Conservation (phyloP, 192 early-diverging fungal species). For the Phycomyces blakesleeanus region DNA sequence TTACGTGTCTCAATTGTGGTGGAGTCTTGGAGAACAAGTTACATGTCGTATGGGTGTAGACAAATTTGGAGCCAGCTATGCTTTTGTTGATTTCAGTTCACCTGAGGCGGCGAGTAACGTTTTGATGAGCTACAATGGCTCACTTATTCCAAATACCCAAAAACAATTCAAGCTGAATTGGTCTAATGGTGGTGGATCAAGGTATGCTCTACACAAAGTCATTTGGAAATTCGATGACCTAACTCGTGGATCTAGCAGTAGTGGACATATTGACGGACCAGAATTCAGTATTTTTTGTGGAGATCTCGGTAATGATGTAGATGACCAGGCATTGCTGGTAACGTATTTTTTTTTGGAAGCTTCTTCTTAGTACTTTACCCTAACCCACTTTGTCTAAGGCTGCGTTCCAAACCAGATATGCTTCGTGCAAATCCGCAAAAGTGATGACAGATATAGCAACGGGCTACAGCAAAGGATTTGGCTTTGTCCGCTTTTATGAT, state of each 20-base stretch:
- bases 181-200: conserved; percentile 13
- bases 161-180: conserved; percentile 15
- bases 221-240: too few species aligned
- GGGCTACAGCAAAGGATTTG: conserved; percentile 2
- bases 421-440: conserved; percentile 4
- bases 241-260: too few species aligned
- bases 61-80: conserved; percentile 16
- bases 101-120: conserved; percentile 4
- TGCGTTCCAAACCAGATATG: conserved; percentile 15
- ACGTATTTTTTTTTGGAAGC: neutral
- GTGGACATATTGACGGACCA: neutral
- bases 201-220: too few species aligned
- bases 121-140: conserved; percentile 2
- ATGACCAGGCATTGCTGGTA: conserved; percentile 9
- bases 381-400: neutral
- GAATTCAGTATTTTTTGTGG: conserved; percentile 19
- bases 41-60: conserved; percentile 14
- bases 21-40: conserved; percentile 16
- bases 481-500: conserved; percentile 12
- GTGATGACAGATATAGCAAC: conserved; percentile 12
- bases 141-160: conserved; percentile 11
- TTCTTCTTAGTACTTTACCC: too few species aligned
- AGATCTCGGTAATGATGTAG: conserved; percentile 9
- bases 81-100: conserved; percentile 14
- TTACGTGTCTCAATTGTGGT: conserved; percentile 11